Conservation (phyloP, 2,329 filamentous ascomycete species). For the Sporothrix luriei region DNA sequence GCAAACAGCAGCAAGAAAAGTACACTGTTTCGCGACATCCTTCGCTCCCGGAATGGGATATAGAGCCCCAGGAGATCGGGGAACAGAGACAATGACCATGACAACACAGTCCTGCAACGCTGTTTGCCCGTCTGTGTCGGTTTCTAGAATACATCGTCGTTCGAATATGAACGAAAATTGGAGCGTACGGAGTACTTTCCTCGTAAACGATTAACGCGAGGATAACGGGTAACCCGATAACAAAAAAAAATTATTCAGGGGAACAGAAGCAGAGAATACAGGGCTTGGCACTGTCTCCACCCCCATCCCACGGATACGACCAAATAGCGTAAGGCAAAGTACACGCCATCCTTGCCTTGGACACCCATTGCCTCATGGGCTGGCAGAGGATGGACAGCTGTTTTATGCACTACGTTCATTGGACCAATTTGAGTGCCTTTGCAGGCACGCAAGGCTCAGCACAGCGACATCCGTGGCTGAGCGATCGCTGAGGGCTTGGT, state of each 20-base stretch:
- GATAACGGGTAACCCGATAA: background rate
- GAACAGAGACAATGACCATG: too few species aligned
- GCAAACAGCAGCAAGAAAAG: background rate
- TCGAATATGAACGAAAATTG: background rate
- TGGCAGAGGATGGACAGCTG: background rate
- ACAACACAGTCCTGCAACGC: background rate
- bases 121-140: background rate
- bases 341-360: constrained; percentile 4
- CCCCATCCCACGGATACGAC: background rate
- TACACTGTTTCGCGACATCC: too few species aligned
- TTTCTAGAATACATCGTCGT: too few species aligned
- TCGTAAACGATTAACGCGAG: background rate
- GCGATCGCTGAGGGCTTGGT: too few species aligned
- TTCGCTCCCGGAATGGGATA: background rate
- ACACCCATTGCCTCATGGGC: background rate
- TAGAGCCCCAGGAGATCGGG: background rate
- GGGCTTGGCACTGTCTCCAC: constrained; percentile 15
- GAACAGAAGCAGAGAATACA: constrained; percentile 17
- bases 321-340: constrained; percentile 3
- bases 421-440: background rate
- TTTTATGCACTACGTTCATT: background rate
- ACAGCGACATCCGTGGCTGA: constrained; percentile 9
- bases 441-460: background rate
- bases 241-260: constrained; percentile 11
- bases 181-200: too few species aligned